Conservation (phyloP, 768 basidiomycete genomes). For the Lepiota brunneoincarnata region DNA sequence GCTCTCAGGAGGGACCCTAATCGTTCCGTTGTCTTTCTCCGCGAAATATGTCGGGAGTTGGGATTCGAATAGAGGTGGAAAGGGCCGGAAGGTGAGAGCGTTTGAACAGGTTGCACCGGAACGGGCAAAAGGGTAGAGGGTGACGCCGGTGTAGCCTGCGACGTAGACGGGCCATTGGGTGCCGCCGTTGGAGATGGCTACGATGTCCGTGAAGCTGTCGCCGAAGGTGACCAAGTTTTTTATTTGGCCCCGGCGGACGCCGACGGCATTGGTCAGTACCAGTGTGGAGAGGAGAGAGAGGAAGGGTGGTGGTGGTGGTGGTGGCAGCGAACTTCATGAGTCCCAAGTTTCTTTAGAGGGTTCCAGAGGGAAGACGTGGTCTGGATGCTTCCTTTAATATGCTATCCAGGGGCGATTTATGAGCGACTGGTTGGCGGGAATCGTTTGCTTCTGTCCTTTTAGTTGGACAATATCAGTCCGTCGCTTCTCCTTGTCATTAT, state of each 20-base stretch:
- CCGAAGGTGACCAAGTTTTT: constrained; percentile 68
- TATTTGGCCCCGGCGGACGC: constrained; percentile 37
- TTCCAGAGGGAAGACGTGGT: too few species aligned
- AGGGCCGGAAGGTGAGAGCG: constrained; percentile 53
- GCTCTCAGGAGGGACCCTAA: constrained; percentile 36
- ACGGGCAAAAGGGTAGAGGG: constrained; percentile 55
- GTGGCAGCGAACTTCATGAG: constrained; percentile 1
- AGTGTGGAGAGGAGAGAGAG: background rate
- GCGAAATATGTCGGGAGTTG: constrained; percentile 54
- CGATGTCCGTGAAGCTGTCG: constrained; percentile 61
- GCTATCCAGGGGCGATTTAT: too few species aligned
- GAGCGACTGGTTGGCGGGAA: too few species aligned
- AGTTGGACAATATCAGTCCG: too few species aligned
- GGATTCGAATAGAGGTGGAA: constrained; percentile 56
- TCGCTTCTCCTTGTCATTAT: too few species aligned
- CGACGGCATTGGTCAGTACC: background rate
- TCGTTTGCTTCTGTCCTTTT: too few species aligned
- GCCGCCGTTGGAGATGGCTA: constrained; percentile 35
- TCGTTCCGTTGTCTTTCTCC: constrained; percentile 37
- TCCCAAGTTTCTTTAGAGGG: too few species aligned
- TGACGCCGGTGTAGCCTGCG: constrained; percentile 49
- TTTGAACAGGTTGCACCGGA: constrained; percentile 69
- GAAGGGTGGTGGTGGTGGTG: background rate
- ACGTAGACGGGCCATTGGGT: constrained; percentile 62
- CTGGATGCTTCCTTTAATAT: too few species aligned